Percentiles rank a stretch among this genome's conserved stretches.
phyloP scores from a whole-genome alignment of 2,329 filamentous ascomycete species.

The Clonostachys sp. region DNA sequence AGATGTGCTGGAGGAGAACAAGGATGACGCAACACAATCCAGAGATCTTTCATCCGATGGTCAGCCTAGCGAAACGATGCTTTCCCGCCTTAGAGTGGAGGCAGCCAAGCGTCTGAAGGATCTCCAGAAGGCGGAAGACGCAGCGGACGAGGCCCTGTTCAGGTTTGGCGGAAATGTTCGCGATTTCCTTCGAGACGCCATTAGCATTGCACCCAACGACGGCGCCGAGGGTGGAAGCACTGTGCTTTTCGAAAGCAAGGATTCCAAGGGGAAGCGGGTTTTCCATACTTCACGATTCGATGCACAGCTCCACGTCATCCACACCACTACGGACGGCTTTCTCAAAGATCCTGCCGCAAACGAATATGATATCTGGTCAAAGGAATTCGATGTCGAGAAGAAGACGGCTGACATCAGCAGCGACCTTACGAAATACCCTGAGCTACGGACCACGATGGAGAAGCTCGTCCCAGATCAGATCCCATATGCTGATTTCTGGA shows the following conservation, averaged over 20 bases:
- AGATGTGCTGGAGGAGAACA: background rate
- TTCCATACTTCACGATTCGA: conserved; percentile 94
- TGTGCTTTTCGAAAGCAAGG: conserved; percentile 90
- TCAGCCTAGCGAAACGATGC: conserved; percentile 50
- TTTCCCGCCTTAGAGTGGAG: conserved; percentile 71
- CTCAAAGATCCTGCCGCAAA: conserved; percentile 71
- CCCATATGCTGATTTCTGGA: conserved; percentile 90
- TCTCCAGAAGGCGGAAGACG: conserved; percentile 88
- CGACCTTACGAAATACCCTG: conserved; percentile 81
- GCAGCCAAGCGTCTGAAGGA: conserved; percentile 82
- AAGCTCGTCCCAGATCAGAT: conserved; percentile 89
- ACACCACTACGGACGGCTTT: conserved; percentile 79
- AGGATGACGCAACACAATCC: conserved; percentile 29
- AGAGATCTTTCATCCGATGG: conserved; percentile 35
- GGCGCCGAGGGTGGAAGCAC: conserved; percentile 48
- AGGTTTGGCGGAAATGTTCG: conserved; percentile 87
- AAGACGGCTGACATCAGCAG: conserved; percentile 80
- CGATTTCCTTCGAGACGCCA: conserved; percentile 85
- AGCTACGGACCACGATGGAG: conserved; percentile 87
- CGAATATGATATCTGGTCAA: conserved; percentile 71
- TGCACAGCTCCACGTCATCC: conserved; percentile 92
- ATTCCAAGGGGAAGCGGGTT: conserved; percentile 82
- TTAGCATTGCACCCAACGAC: conserved; percentile 76
- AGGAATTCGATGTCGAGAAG: conserved; percentile 72
- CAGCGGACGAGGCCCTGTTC: conserved; percentile 89